A percentile compares a stretch with the other conserved stretches of the same genome.
Evolutionary conservation across 1,139 yeast species (phyloP).

Genomic region (Taphrina betulina): DNA sequence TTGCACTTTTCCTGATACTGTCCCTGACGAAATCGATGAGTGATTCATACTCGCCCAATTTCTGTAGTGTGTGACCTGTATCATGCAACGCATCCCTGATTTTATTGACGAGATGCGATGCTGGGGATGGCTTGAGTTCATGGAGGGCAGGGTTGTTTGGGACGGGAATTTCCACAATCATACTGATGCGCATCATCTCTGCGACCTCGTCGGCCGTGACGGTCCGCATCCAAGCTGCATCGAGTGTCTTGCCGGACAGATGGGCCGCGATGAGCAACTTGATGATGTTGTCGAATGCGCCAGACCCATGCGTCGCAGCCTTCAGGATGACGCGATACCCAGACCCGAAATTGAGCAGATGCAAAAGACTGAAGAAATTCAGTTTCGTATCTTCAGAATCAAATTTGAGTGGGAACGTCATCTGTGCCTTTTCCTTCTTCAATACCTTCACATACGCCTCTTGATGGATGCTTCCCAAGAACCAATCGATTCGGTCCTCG

Average conservation of each 20-base stretch:
- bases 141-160: constrained; percentile 1
- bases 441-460: constrained; percentile 8
- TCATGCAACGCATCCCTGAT: constrained; percentile 11
- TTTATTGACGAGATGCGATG: constrained; percentile 12
- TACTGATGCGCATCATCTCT: constrained; percentile 9
- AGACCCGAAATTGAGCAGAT: constrained; percentile 24
- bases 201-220: constrained; percentile 8
- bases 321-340: constrained; percentile 27
- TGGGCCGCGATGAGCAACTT: constrained; percentile 20
- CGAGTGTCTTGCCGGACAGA: constrained; percentile 4
- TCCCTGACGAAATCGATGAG: constrained; percentile 8
- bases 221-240: constrained; percentile 13
- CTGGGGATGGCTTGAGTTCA: constrained; percentile 14
- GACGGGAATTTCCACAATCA: constrained; percentile 14
- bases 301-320: constrained; percentile 23
- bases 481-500: constrained; percentile 2
- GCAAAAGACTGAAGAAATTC: constrained; percentile 23
- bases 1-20: neutral
- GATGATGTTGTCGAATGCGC: constrained; percentile 26
- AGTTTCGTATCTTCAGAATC: neutral
- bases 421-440: constrained; percentile 11
- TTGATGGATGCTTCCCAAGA: constrained; percentile 5
- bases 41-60: constrained; percentile 1
- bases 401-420: constrained; percentile 18
- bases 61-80: constrained; percentile 3